Base-by-base conservation (phyloP, 441 rosid genomes). In the Gossypium trilobum region DNA sequence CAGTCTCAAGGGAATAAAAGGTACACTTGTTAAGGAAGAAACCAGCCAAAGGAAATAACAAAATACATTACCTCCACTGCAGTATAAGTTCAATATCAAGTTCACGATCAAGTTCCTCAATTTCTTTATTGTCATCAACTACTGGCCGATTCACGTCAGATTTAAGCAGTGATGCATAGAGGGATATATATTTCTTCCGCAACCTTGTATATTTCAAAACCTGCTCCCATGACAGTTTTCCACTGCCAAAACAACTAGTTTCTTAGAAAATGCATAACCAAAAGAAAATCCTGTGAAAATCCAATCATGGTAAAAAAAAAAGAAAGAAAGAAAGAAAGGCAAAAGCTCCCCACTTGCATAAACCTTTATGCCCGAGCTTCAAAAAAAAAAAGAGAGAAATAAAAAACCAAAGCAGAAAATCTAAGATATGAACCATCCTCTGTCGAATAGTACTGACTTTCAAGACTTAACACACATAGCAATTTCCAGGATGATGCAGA, bases 201-300 rank as follows among this genome's bases (percentile, higher is more conserved):
- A 93, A 80, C 31, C 83, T 87, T 55, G 97, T 85, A 82, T 83
- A 83, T 81, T 86, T 86, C 52, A 93, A 81, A 56, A 95, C 88
- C 79, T 90, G 91, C 76, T 91, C 98, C 99, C 99, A 95, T 8
- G 96, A 93, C 83, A 93, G 78, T 71, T 79, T 93, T 77, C 99
- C 98, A 78, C 99, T 95, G 97, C 84, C 84, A 86, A 59, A 84
- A 81, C 78, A 60, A 71, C 50, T 55, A 81, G 57, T 51, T 77
- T 74, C 72, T 81, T 76, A 85, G 78, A 72, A 71, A 73, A 48
- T 58, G 75, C 66, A 77, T 5, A 56, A 84, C 66, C 46, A 48
- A 78, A 60, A 70, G 66, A 39, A 62, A 66, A 44, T 10, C 13
- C 8, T 23, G 0, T 48, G 16, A 29, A 44, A 39, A n/a, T 27